Conservation (phyloP, 495 filamentous ascomycete species). For the Evansstolkia leycettana region DNA sequence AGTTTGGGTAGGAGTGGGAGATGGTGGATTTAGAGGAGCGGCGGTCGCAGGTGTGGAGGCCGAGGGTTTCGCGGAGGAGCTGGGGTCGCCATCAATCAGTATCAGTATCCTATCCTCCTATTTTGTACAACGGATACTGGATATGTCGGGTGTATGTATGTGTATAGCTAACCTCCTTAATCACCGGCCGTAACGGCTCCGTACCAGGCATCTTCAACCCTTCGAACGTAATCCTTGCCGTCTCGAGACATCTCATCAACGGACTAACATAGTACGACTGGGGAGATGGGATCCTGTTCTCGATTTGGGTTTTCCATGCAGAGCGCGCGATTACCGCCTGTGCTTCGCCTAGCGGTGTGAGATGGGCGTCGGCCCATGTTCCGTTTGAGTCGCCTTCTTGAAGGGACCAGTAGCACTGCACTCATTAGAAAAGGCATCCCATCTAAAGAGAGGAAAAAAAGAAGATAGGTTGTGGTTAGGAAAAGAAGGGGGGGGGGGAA, state of each 20-base stretch:
- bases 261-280: constrained; percentile 64
- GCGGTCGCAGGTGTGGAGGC: constrained; percentile 72
- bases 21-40: constrained; percentile 51
- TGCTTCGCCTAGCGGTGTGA: constrained; percentile 48
- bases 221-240: constrained; percentile 49
- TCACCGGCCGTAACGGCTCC: constrained; percentile 43
- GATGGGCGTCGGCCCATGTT: constrained; percentile 60
- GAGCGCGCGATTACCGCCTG: constrained; percentile 53
- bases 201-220: constrained; percentile 37
- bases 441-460: not conserved
- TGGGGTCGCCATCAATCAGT: no score
- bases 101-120: no score
- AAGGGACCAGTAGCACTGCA: constrained; percentile 58
- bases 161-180: constrained; percentile 56
- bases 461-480: no score
- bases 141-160: not conserved
- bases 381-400: constrained; percentile 55
- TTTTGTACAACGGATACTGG: no score
- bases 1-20: constrained; percentile 41
- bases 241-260: constrained; percentile 56
- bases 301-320: constrained; percentile 49
- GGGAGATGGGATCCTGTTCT: constrained; percentile 46
- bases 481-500: not conserved
- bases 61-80: constrained; percentile 60
- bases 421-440: not conserved